Conservation (phyloP, 352 stramenopile species). For the Globisporangium paddicum region DNA sequence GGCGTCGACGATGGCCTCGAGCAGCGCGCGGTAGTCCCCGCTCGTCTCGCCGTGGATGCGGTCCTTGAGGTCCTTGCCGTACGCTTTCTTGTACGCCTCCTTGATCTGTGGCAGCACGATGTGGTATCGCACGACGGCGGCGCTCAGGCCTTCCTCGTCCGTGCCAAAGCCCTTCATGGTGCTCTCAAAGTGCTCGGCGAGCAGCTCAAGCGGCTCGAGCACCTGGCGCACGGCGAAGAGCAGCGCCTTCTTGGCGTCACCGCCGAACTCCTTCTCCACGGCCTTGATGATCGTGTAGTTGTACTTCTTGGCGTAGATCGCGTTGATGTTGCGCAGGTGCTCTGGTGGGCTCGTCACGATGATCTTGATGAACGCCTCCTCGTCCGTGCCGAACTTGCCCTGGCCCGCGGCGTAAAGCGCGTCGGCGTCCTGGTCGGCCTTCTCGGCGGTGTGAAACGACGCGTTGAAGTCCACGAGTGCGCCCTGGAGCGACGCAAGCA, state of each 20-base stretch:
- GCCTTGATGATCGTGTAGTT: slow-evolving; percentile 25
- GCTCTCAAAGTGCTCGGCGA: slow-evolving; percentile 33
- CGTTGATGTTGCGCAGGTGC: slow-evolving; percentile 24
- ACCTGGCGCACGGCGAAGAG: slow-evolving; percentile 27
- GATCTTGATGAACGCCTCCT: slow-evolving; percentile 28
- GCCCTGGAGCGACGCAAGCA: slow-evolving; percentile 62
- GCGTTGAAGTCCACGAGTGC: slow-evolving; percentile 49
- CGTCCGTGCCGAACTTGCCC: slow-evolving; percentile 63
- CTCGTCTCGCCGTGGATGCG: slow-evolving; percentile 78
- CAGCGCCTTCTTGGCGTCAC: slow-evolving; percentile 20
- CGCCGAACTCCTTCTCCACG: slow-evolving; percentile 30
- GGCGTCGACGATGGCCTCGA: slow-evolving; percentile 55
- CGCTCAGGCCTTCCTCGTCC: slow-evolving; percentile 47
- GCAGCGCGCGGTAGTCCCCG: slow-evolving; percentile 68
- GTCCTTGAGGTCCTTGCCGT: slow-evolving; percentile 73
- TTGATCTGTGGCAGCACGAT: slow-evolving; percentile 68
- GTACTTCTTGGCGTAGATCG: slow-evolving; percentile 26
- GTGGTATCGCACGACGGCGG: slow-evolving; percentile 73
- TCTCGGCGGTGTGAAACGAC: slow-evolving; percentile 48
- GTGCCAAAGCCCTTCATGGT: slow-evolving; percentile 40
- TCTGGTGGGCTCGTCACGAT: slow-evolving; percentile 22
- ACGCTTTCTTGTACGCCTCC: slow-evolving; percentile 73
- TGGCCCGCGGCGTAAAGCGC: slow-evolving; percentile 67
- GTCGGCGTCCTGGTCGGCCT: slow-evolving; percentile 53
- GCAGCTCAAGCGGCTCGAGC: slow-evolving; percentile 22